Percentiles rank a stretch among this genome's conserved stretches.
Conservation (phyloP, 768 basidiomycete genomes). For the Dentipellis sp. region DNA sequence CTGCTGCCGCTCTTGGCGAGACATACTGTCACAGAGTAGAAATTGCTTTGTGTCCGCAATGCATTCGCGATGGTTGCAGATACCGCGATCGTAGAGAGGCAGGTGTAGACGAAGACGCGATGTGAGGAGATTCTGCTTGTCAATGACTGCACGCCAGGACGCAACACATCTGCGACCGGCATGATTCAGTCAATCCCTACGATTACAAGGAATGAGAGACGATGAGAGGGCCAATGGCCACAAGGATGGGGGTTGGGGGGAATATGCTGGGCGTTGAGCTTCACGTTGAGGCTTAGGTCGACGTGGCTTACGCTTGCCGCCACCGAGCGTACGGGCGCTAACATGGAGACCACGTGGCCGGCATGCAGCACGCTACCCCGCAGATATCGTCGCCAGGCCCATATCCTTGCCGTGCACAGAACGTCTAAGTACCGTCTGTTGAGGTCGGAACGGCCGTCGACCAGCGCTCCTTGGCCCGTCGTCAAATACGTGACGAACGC, state of each 20-base stretch:
- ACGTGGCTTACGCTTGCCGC: neutral
- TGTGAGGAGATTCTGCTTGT: slow-evolving; percentile 46
- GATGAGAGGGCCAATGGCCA: neutral
- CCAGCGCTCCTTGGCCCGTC: too few species aligned
- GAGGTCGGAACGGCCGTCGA: too few species aligned
- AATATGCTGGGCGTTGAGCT: neutral
- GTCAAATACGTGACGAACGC: too few species aligned
- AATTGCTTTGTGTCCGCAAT: slow-evolving; percentile 76
- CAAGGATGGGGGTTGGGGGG: neutral
- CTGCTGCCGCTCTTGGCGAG: slow-evolving; percentile 93
- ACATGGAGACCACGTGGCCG: too few species aligned
- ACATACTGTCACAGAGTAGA: slow-evolving; percentile 88
- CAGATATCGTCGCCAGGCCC: too few species aligned
- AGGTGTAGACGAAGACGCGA: slow-evolving; percentile 58
- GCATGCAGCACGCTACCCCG: too few species aligned
- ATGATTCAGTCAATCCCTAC: neutral
- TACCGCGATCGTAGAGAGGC: slow-evolving; percentile 61
- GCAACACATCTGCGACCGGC: slow-evolving; percentile 33
- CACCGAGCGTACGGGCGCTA: too few species aligned
- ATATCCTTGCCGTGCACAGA: too few species aligned
- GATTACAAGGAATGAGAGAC: neutral
- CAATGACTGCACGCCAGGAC: slow-evolving; percentile 41
- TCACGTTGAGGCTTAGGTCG: neutral
- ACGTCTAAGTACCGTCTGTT: too few species aligned
- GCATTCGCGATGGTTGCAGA: slow-evolving; percentile 71